Base-by-base conservation (phyloP, 2,329 filamentous ascomycete species). In the Diplodia sapinea region DNA sequence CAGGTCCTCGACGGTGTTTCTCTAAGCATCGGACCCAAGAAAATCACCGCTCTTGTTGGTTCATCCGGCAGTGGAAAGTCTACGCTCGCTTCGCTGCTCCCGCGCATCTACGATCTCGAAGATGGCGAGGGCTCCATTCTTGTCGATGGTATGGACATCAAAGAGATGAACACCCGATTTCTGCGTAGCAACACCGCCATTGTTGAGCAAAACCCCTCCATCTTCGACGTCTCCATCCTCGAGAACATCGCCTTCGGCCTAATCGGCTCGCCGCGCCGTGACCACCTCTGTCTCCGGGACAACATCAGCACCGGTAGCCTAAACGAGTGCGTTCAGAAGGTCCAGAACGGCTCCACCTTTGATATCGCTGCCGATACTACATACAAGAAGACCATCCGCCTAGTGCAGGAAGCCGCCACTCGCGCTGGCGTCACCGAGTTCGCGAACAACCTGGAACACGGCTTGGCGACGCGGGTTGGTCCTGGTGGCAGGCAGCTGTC, bases 1-100 rank as follows among this genome's bases (percentile, higher is more conserved):
- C 73, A 72, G 5, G 80, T 82, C 1, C 71, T 82, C 12, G 74
- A 79, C 23, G 70, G 75, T 9, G 70, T 82, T 1, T 78, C 75
- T 2, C 72, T 82, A 8, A 69, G 68, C 1, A 78, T 79, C 64
- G 74, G 76, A 40, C 74, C 80, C n/a, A 74, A 75, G 2, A 74
- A 79, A 64, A 70, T 79, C 20, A 82, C 79, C n/a, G 81, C 80
- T 1, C 20, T 66, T n/a, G 64, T 66, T n/a, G 64, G 64, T 5
- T 59, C 47, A 3, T 96, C 92, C 73, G 95, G 95, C 0, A 96
- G 92, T 1, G 94, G 94, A 0, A 98, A 98, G 77, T 97, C 93
- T 72, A 98, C 94, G 0, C 75, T 98, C 0, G 89, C 90, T 1
- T 93, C 92, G 74, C 72, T 82, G 1, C 72, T 79, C 29, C 74